phyloP scores from a whole-genome alignment of 495 filamentous ascomycete genomes.

The Copromyces sp. region DNA sequence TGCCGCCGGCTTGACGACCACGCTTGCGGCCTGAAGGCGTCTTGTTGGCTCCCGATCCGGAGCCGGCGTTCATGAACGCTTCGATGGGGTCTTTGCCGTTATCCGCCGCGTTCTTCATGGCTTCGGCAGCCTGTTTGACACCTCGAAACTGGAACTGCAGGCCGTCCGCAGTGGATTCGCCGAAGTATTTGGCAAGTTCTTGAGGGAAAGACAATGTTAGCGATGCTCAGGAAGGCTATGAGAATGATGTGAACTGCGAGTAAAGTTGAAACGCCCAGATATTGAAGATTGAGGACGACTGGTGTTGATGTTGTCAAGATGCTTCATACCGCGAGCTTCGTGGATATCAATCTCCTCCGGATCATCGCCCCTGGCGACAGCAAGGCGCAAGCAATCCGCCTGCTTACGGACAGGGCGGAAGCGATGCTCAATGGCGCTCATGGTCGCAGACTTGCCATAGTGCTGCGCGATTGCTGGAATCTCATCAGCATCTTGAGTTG shows the following conservation, averaged over 20 bases:
- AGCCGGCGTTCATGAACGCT: constrained; percentile 7
- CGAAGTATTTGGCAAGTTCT: constrained; percentile 36
- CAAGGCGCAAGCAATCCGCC: constrained; percentile 30
- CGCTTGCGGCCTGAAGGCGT: constrained; percentile 1
- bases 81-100: constrained; percentile 18
- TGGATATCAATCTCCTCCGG: constrained; percentile 7
- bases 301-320: neutral
- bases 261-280: neutral
- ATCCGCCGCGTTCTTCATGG: constrained; percentile 25
- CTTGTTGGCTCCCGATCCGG: neutral
- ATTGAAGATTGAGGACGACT: neutral
- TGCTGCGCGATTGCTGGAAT: constrained; percentile 22
- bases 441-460: constrained; percentile 25
- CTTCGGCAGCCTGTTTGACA: constrained; percentile 31
- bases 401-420: constrained; percentile 32
- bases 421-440: constrained; percentile 32
- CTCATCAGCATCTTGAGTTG: constrained; percentile 2
- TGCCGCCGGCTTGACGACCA: neutral
- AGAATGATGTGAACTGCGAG: neutral
- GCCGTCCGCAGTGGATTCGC: constrained; percentile 31
- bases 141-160: constrained; percentile 38
- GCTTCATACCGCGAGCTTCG: constrained; percentile 6
- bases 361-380: constrained; percentile 38
- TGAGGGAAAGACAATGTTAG: constrained; percentile 1
- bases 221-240: neutral